phyloP scores from a whole-genome alignment of 176 grass and related monocot species.

The Oryza brachyantha region DNA sequence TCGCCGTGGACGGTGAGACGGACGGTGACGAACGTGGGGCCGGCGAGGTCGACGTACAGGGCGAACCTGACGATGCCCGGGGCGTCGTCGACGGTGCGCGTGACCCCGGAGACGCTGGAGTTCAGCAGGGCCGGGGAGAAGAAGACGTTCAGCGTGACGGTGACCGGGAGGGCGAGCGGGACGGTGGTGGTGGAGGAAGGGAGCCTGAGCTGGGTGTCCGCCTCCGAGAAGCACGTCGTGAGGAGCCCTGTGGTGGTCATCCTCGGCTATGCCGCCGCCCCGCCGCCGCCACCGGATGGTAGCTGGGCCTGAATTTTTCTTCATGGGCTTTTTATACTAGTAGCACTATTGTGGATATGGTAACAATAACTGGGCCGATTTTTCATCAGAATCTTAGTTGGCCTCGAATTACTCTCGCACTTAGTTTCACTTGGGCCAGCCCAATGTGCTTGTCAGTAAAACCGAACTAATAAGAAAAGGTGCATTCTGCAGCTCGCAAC shows the following conservation, averaged over 20 bases:
- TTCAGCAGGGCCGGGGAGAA: slow-evolving; percentile 19
- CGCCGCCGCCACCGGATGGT: neutral
- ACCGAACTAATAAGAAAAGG: too few relatives aligned
- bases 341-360: too few relatives aligned
- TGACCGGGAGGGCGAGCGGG: neutral
- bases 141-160: slow-evolving; percentile 28
- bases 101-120: slow-evolving; percentile 16
- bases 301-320: neutral
- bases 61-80: neutral
- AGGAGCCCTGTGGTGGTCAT: slow-evolving; percentile 3
- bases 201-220: slow-evolving; percentile 22
- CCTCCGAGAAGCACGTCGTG: slow-evolving; percentile 7
- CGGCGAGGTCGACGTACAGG: slow-evolving; percentile 10
- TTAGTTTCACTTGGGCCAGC: neutral
- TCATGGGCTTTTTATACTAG: neutral
- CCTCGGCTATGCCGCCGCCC: neutral
- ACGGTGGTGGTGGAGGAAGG: neutral
- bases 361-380: too few relatives aligned
- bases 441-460: too few relatives aligned
- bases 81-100: neutral
- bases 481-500: too few relatives aligned
- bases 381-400: neutral
- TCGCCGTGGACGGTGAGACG: slow-evolving; percentile 10
- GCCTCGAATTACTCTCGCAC: neutral
- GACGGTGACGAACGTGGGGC: slow-evolving; percentile 38